phyloP scores from a whole-genome alignment of 495 filamentous ascomycete species.

The Cenococcum geophilum region DNA sequence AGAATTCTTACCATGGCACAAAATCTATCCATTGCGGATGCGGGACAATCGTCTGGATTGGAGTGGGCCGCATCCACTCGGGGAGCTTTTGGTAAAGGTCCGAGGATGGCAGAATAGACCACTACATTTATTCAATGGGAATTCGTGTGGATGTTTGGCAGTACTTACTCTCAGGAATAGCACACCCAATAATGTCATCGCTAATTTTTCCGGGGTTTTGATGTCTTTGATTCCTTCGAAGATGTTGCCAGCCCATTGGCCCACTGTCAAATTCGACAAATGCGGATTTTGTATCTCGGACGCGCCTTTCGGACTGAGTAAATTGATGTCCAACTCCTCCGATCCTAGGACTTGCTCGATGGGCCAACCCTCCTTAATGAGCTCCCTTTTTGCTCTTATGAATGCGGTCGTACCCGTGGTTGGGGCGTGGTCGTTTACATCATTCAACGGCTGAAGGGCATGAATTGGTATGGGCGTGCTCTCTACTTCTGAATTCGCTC shows the following conservation, averaged over 20 bases:
- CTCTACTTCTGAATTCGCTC: not conserved
- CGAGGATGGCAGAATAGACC: constrained; percentile 4
- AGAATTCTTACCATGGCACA: constrained; percentile 7
- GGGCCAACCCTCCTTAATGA: constrained; percentile 7
- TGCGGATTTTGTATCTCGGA: not conserved
- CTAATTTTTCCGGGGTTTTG: constrained; percentile 7
- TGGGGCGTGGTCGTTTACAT: not conserved
- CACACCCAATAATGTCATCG: constrained; percentile 5
- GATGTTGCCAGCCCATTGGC: constrained; percentile 2
- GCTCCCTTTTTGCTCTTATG: not conserved
- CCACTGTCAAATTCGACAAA: not conserved
- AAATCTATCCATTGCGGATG: constrained; percentile 17
- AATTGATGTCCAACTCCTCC: not conserved
- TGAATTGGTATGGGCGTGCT: not conserved
- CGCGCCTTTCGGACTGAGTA: not conserved
- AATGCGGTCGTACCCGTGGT: not conserved
- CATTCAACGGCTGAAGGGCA: not conserved
- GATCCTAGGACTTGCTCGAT: constrained; percentile 9
- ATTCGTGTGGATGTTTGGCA: not conserved
- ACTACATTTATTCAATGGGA: not conserved
- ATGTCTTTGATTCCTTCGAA: not conserved
- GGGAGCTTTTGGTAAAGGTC: constrained; percentile 8
- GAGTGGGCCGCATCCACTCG: constrained; percentile 13
- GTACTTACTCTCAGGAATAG: constrained; percentile 6
- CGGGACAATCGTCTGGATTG: constrained; percentile 4